Base-by-base conservation (phyloP, 768 basidiomycete species). In the Suillus weaverae region DNA sequence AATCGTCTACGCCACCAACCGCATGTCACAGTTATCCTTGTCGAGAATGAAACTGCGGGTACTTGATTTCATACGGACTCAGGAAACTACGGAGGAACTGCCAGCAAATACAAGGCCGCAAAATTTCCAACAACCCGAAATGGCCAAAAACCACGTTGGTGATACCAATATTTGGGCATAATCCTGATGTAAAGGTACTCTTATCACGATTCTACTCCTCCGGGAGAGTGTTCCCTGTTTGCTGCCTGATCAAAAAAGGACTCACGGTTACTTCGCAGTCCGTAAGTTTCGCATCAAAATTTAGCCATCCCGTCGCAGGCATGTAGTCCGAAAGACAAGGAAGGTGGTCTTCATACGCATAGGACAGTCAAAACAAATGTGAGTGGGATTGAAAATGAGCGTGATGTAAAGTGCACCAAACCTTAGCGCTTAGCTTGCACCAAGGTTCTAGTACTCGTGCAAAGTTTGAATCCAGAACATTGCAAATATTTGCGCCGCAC, bases 221-320 rank as follows among this genome's bases (percentile, higher is more conserved):
- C 53, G 62, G 61, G 22, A 33, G 14, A 55, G 43, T 18, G 36
- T 60, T 60, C 32, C 53, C 20, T 61, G 26, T 32, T 60, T n/a
- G 11, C n/a, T 56, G 22, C 30, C 38, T 63, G 33, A 57, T n/a
- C 41, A 26, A 33, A 59, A 63, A 63, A 22, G 38, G 62, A 22
- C 57, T 61, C 33, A 61, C 62, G 57, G 48, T 63, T 63, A 59
- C 62, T 60, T 63, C 57, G 36, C 62, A 61, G 32, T 57, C 59
- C 62, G 55, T 57, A 60, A 60, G 43, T 63, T 61, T 44, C 62
- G 62, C 60, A 63, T 63, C 57, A 63, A 59, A 39, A 44, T 33
- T 41, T 32, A 30, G 30, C 38, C 56, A 59, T 39, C 26, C 57
- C 18, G 38, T 38, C 22, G 26, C 38, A 30, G 11, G 8, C 26